Conservation (phyloP, 2,329 filamentous ascomycete species). For the Colletotrichum sp. region DNA sequence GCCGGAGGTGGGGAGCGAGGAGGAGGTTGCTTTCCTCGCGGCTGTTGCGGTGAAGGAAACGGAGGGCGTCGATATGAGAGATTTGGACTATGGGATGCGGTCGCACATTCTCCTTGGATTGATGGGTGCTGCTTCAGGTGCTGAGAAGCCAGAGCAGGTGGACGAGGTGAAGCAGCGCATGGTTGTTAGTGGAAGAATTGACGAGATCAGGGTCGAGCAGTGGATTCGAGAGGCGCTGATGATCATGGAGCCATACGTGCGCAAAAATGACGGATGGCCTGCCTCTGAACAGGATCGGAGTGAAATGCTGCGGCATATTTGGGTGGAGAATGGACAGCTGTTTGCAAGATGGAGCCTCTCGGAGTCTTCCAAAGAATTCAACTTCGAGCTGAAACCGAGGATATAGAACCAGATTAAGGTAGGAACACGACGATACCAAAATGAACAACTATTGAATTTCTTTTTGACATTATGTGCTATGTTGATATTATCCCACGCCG, state of each 20-base stretch:
- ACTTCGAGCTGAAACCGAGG: neutral
- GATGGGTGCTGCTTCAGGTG: slow-evolving; percentile 5
- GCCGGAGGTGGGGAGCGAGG: slow-evolving; percentile 22
- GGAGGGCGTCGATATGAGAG: neutral
- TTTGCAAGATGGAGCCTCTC: neutral
- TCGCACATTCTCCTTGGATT: slow-evolving; percentile 22
- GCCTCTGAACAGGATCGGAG: neutral
- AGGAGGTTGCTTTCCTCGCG: slow-evolving; percentile 22
- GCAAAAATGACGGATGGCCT: neutral
- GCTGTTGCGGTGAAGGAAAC: slow-evolving; percentile 20
- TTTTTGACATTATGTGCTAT: neutral
- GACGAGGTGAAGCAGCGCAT: neutral
- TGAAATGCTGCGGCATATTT: neutral
- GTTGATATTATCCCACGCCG: neutral
- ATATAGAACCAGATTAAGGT: neutral
- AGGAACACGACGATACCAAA: neutral
- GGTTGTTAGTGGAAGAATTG: neutral
- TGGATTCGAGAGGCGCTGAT: neutral
- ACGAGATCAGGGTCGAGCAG: neutral
- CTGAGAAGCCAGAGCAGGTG: neutral
- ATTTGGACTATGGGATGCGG: slow-evolving; percentile 16
- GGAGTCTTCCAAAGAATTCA: neutral
- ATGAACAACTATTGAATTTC: neutral
- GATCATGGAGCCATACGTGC: neutral
- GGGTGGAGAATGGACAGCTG: slow-evolving; percentile 1